These are phyloP conservation scores for Penicillium antarcticum DNA, from an alignment of 495 filamentous ascomycete genomes.

Conservation along the genomic window DNA sequence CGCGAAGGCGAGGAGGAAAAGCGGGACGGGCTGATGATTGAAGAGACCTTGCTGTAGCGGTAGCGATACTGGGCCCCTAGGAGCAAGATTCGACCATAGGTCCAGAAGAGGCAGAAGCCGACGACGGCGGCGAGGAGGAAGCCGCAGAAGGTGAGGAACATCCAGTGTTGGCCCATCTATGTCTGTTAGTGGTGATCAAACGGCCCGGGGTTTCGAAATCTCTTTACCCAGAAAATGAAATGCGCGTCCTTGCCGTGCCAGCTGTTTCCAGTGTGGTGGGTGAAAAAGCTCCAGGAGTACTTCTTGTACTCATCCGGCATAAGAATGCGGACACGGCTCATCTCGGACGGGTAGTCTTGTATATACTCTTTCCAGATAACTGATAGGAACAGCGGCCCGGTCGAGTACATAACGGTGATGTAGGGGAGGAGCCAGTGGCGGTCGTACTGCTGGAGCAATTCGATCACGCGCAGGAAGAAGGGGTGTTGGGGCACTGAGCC, in stretches of 20 bases:
- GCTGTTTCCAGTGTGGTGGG: conserved; percentile 69
- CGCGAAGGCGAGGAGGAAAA: conserved; percentile 33
- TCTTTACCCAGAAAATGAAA: conserved; percentile 74
- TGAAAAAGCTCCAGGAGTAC: conserved; percentile 74
- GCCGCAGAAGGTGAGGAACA: conserved; percentile 63
- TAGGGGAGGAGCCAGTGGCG: conserved; percentile 78
- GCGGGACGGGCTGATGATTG: conserved; percentile 23
- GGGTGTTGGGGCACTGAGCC: conserved; percentile 76
- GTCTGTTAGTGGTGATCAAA: neutral
- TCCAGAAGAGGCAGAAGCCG: conserved; percentile 55
- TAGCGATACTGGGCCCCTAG: conserved; percentile 44
- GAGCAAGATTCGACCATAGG: conserved; percentile 46
- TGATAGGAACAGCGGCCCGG: conserved; percentile 79
- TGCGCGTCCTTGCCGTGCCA: conserved; percentile 75
- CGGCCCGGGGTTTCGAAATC: too few relatives aligned
- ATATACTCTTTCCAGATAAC: conserved; percentile 83
- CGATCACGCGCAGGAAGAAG: conserved; percentile 74
- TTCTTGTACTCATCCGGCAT: conserved; percentile 68
- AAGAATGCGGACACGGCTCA: conserved; percentile 49
- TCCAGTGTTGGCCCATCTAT: conserved; percentile 69
- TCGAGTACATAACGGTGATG: conserved; percentile 87
- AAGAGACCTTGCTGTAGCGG: conserved; percentile 37
- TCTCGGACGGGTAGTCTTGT: conserved; percentile 34
- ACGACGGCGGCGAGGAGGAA: conserved; percentile 58
- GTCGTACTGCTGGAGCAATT: conserved; percentile 66